These are phyloP conservation scores for Metrosideros polymorpha DNA, from an alignment of 441 rosid genomes.

Conservation along the genomic window DNA sequence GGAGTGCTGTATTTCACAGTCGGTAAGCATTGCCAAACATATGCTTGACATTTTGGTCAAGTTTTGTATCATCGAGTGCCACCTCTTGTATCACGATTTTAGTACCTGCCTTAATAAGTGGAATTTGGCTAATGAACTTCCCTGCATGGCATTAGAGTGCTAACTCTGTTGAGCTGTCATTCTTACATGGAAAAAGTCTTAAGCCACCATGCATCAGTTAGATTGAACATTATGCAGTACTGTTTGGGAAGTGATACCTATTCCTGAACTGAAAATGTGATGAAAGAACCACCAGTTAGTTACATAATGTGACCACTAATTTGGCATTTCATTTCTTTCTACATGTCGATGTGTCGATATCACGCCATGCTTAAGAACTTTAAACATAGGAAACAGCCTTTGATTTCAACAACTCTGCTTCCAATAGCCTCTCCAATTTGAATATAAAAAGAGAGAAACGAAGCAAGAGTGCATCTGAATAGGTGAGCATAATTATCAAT, in stretches of 20 bases:
- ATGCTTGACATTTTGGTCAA: background rate
- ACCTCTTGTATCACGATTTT: background rate
- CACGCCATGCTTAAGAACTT: background rate
- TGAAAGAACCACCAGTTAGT: background rate
- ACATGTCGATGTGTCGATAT: background rate
- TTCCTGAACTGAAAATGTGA: background rate
- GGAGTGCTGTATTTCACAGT: conserved; percentile 87
- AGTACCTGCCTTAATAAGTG: background rate
- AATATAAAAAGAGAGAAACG: background rate
- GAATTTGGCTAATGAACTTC: background rate
- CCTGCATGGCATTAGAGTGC: background rate
- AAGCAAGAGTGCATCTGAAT: background rate
- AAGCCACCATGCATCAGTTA: background rate
- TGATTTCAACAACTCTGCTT: background rate
- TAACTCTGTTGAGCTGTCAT: background rate
- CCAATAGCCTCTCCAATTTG: background rate
- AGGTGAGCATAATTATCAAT: background rate
- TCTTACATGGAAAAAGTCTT: background rate
- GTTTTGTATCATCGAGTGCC: background rate
- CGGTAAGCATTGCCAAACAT: conserved; percentile 25
- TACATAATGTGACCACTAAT: background rate
- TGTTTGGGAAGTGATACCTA: background rate
- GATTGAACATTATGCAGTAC: background rate
- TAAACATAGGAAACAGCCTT: background rate
- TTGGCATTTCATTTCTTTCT: background rate